These are phyloP conservation scores for Alternaria brassicicola DNA, from an alignment of 2,329 filamentous ascomycete genomes.

Conservation along the genomic window DNA sequence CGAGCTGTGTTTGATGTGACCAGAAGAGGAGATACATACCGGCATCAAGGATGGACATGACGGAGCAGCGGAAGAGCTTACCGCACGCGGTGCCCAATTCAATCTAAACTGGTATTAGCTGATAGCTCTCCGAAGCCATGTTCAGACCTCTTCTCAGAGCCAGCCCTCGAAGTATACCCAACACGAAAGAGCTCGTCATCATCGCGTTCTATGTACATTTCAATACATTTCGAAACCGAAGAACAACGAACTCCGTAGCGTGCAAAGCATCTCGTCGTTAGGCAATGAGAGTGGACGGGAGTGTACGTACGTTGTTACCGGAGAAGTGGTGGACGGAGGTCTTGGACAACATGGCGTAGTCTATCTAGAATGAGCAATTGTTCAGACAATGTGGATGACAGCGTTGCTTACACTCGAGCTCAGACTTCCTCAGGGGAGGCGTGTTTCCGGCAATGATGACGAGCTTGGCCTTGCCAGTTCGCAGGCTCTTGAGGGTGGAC, in stretches of 20 bases:
- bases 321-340: slow-evolving; percentile 86
- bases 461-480: slow-evolving; percentile 97
- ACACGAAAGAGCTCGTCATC: slow-evolving; percentile 6
- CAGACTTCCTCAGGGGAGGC: slow-evolving; percentile 94
- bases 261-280: slow-evolving; percentile 44
- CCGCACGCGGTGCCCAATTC: slow-evolving; percentile 98
- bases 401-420: slow-evolving; percentile 75
- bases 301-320: slow-evolving; percentile 92
- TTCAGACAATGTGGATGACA: slow-evolving; percentile 52
- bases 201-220: neutral
- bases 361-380: slow-evolving; percentile 1
- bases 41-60: slow-evolving; percentile 95
- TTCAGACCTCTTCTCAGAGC: slow-evolving; percentile 89
- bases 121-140: slow-evolving; percentile 85
- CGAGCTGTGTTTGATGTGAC: neutral
- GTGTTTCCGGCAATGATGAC: slow-evolving; percentile 96
- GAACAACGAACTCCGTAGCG: neutral
- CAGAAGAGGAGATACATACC: slow-evolving; percentile 54
- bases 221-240: slow-evolving; percentile 5
- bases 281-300: slow-evolving; percentile 44
- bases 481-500: slow-evolving; percentile 83
- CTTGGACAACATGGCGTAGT: slow-evolving; percentile 24
- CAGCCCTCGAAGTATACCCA: slow-evolving; percentile 54
- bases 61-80: slow-evolving; percentile 98
- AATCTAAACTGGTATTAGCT: slow-evolving; percentile 76